Base-by-base conservation (phyloP, 140 eudicot genomes). In the Senecio squalidus region DNA sequence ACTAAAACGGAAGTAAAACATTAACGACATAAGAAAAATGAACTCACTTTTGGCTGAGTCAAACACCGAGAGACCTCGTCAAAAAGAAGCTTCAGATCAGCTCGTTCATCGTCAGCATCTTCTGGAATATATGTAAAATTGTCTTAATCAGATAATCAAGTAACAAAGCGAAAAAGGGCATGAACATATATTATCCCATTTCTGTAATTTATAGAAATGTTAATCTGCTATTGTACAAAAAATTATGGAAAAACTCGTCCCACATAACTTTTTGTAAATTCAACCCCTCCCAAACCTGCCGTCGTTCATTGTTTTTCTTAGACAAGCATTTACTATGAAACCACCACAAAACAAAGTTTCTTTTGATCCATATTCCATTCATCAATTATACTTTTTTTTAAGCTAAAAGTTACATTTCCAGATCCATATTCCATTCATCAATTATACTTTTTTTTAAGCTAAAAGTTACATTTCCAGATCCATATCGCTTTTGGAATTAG, bases 11-110 rank as follows among this genome's bases (percentile, higher is more conserved):
- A 45, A 29, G 11, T 61, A 26, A 14, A 33, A 54, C 13, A n/a
- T 10, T 39, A 74, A 21, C 40, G 9, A 21, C 23, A 21, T 26
- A 41, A 2, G n/a, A 25, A 34, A 39, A 33, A 26, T 8, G 27
- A 18, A 52, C 82, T 30, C 69, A 83, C 98, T 52, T 75, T 67
- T 10, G 83, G 74, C 43, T 68, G 88, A n/a, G 79, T 71, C 18
- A 82, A 69, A 70, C 15, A 60, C n/a, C 54, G 78, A 39, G 82
- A 63, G 21, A 91, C 62, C 15, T 77, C 56, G 22, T 86, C 82
- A 74, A 86, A 69, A 69, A 80, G 74, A 70, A 62, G 80, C 55
- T 52, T 83, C 50, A 91, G 74, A 64, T 81, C 98, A 15, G 73
- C 77, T 20, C 91, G 55, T 64, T 91, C 95, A 58, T 62, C 68